phyloP scores from a whole-genome alignment of 306 rosid species.

The Alnus glutinosa region DNA sequence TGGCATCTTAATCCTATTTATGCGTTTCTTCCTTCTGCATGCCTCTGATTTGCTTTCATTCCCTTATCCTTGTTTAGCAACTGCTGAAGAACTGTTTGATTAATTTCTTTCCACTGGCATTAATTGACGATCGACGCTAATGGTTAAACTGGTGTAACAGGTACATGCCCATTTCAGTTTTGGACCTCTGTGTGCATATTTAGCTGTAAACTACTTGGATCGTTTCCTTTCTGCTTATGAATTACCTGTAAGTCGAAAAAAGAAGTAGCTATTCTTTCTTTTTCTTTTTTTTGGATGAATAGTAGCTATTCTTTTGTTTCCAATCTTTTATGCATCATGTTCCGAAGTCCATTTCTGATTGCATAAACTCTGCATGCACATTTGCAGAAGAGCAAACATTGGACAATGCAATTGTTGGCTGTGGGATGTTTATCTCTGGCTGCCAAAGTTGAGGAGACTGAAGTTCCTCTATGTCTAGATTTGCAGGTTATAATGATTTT shows the following conservation, averaged over 20 bases:
- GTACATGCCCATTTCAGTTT: slow-evolving; percentile 71
- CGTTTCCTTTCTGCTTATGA: slow-evolving; percentile 84
- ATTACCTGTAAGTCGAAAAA: slow-evolving; percentile 74
- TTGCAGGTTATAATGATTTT: slow-evolving; percentile 59
- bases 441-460: slow-evolving; percentile 87
- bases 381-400: slow-evolving; percentile 67
- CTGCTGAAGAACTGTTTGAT: slow-evolving; percentile 9
- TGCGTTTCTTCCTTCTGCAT: not conserved
- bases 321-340: slow-evolving; percentile 1
- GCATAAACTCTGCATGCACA: slow-evolving; percentile 12
- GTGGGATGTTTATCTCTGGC: slow-evolving; percentile 90
- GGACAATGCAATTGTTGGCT: slow-evolving; percentile 94
- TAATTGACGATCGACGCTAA: slow-evolving; percentile 18
- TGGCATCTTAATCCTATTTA: not conserved
- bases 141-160: slow-evolving; percentile 40
- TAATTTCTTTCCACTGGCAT: slow-evolving; percentile 17
- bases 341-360: slow-evolving; percentile 15
- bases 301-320: not conserved
- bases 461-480: slow-evolving; percentile 68
- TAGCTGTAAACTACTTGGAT: slow-evolving; percentile 87
- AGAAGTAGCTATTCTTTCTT: not conserved
- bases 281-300: too few species aligned
- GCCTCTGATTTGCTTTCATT: not conserved
- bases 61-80: not conserved
- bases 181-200: slow-evolving; percentile 79